These are phyloP conservation scores for Lipomyces sp. DNA, from an alignment of 805 yeast genomes.

Conservation along the genomic window DNA sequence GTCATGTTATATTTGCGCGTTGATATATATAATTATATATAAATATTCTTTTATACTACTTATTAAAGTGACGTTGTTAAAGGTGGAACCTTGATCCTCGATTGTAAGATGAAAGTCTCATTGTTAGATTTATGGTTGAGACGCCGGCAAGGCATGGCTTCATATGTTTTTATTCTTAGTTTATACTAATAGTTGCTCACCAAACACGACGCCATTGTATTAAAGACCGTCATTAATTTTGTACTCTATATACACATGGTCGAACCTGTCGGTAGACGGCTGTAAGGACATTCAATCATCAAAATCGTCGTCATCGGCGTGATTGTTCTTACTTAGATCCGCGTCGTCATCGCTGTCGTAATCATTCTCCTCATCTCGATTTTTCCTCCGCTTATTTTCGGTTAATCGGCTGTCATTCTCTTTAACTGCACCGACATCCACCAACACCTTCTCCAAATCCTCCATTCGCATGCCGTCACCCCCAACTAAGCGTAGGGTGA, in stretches of 20 bases:
- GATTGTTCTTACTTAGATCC: background rate
- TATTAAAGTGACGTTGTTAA: background rate
- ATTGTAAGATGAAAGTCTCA: background rate
- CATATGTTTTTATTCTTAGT: background rate
- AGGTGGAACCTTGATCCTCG: background rate
- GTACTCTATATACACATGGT: background rate
- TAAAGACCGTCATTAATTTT: background rate
- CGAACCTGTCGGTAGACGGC: background rate
- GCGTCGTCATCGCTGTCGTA: conserved; percentile 20
- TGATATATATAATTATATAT: background rate
- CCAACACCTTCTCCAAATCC: conserved; percentile 77
- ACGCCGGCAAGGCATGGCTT: background rate
- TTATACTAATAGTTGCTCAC: background rate
- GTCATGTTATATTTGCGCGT: background rate
- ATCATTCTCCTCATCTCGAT: conserved; percentile 23
- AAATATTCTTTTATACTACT: background rate
- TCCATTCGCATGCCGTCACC: conserved; percentile 73
- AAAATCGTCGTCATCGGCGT: conserved; percentile 16
- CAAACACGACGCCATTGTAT: background rate
- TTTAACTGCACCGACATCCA: conserved; percentile 67
- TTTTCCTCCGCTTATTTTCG: conserved; percentile 43
- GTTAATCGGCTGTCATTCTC: conserved; percentile 69
- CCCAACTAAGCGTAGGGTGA: conserved; percentile 80
- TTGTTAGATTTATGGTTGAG: background rate
- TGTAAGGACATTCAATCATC: background rate